Base-by-base conservation (phyloP, 83 land plant genomes). In the Isoetes engelmannii region DNA sequence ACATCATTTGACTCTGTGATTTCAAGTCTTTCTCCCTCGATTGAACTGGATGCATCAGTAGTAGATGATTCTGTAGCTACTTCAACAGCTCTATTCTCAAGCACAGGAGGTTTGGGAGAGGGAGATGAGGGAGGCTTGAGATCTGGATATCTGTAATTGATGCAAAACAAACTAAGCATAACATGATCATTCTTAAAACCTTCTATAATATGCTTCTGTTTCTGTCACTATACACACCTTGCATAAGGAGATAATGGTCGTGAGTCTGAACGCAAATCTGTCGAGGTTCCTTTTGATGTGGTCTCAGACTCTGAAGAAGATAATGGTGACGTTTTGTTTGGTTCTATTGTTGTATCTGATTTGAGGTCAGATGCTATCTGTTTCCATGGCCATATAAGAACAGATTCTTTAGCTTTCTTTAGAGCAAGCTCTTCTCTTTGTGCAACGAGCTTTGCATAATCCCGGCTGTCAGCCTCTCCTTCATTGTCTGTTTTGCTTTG, bases 221-320 rank as follows among this genome's bases (percentile, higher is more conserved):
- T 37, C 28, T 12, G 18, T 4, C 62, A 12, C 62, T 37, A 12
- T 59, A 19, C 62, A 59, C 19, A 59, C 28, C 12, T 59, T 8
- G 28, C 37, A 51, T 77, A 84, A 19, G 87, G 90, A 62, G 83
- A 84, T 5, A 80, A 76, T 18, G 80, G 79, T 19, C 54, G 68
- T 43, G 77, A 48, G 45, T 54, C 44, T n/a, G 18, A 47, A 13
- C 62, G 63, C 46, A 67, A 55, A 48, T 6, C 61, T 69, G 56
- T 44, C 8, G 17, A 41, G 37, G 80, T 67, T 64, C 65, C 61
- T 43, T 77, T 45, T 7, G 59, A 67, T 15, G 54, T 54, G 48
- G 55, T 19, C 49, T 46, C 20, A 7, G 58, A 47, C 44, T 74
- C 77, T 42, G 57, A 0, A 19, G 20, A 53, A 62, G 71, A 44